Conservation (phyloP, 805 yeast species). For the Metschnikowia henanensis region DNA sequence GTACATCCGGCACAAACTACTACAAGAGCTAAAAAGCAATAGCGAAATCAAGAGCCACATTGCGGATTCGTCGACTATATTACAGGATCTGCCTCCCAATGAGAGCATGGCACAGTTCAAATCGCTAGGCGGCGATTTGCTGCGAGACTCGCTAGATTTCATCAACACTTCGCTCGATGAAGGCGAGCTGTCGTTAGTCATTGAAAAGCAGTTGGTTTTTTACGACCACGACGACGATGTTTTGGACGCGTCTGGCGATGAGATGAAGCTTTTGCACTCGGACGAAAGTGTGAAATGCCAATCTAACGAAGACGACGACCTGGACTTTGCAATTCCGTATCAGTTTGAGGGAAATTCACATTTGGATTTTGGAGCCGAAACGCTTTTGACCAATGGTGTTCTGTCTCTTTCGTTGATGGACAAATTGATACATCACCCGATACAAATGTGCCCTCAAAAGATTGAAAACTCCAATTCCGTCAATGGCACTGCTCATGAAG, state of each 20-base stretch:
- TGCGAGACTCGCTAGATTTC: conserved; percentile 2
- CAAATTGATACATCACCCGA: too few species aligned
- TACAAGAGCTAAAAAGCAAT: conserved; percentile 14
- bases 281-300: conserved; percentile 28
- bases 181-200: conserved; percentile 6
- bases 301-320: conserved; percentile 18
- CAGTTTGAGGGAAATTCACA: neutral
- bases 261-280: conserved; percentile 21
- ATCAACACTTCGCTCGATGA: conserved; percentile 14
- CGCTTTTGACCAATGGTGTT: neutral
- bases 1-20: conserved; percentile 26
- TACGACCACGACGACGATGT: conserved; percentile 12
- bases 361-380: neutral
- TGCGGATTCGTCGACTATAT: conserved; percentile 15
- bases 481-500: too few species aligned
- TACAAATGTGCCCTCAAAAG: too few species aligned
- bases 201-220: conserved; percentile 15
- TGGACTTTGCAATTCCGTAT: neutral
- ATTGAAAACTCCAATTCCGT: too few species aligned
- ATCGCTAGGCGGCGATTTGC: neutral
- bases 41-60: conserved; percentile 15
- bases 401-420: neutral
- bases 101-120: conserved; percentile 9
- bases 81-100: conserved; percentile 20
- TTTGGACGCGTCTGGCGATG: conserved; percentile 17